phyloP scores from a whole-genome alignment of 371 early-diverging fungal species.

The Mortierella sp. region DNA sequence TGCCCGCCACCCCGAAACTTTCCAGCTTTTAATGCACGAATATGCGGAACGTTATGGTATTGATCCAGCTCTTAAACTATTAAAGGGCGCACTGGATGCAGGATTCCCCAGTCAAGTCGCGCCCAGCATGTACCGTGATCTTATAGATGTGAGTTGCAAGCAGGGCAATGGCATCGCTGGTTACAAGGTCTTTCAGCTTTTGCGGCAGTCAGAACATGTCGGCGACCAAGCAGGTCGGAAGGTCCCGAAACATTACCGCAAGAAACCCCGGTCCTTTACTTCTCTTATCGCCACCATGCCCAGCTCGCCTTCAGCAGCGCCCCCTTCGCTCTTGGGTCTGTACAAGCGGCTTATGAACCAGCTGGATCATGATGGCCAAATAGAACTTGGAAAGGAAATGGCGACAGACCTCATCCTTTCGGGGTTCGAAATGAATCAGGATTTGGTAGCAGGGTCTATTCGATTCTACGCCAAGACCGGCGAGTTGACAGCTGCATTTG shows the following conservation, averaged over 20 bases:
- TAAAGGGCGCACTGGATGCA: slow-evolving; percentile 32
- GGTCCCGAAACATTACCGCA: background rate
- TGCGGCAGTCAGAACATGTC: slow-evolving; percentile 16
- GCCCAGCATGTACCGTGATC: slow-evolving; percentile 27
- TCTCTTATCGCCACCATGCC: slow-evolving; percentile 18
- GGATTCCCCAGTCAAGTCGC: slow-evolving; percentile 21
- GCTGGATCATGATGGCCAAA: slow-evolving; percentile 15
- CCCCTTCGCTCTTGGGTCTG: slow-evolving; percentile 8
- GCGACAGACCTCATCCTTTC: slow-evolving; percentile 37
- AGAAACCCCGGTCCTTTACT: background rate
- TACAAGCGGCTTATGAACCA: slow-evolving; percentile 16
- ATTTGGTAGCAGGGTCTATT: slow-evolving; percentile 18
- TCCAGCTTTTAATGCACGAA: slow-evolving; percentile 35
- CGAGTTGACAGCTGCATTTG: slow-evolving; percentile 41
- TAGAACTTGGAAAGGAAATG: slow-evolving; percentile 25
- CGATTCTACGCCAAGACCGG: slow-evolving; percentile 25
- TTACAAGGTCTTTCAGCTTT: slow-evolving; percentile 15
- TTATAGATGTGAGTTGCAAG: slow-evolving; percentile 23
- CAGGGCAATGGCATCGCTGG: slow-evolving; percentile 29
- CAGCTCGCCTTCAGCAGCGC: slow-evolving; percentile 12
- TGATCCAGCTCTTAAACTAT: slow-evolving; percentile 13
- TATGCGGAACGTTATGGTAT: slow-evolving; percentile 39
- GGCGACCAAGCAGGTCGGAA: background rate
- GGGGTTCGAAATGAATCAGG: slow-evolving; percentile 26
- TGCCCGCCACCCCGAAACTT: slow-evolving; percentile 39